Percentiles rank a stretch among this genome's conserved stretches.
These are phyloP conservation scores for Pholiota adiposa DNA, from an alignment of 1,284 basidiomycete genomes.

Conservation along the genomic window DNA sequence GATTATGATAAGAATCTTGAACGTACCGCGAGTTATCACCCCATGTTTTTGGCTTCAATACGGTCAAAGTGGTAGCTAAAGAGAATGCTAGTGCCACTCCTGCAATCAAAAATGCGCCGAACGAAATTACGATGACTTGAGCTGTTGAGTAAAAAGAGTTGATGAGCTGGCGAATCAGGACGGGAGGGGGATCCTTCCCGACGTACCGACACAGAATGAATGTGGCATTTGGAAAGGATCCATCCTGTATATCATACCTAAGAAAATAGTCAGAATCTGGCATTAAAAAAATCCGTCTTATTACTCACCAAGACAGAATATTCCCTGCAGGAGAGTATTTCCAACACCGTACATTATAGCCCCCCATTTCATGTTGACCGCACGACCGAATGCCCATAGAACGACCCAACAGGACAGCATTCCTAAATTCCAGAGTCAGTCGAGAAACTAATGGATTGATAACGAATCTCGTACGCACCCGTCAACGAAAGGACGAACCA, in stretches of 20 bases:
- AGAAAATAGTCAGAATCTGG: background rate
- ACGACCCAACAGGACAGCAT: slow-evolving; percentile 51
- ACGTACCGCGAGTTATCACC: slow-evolving; percentile 34
- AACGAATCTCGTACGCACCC: slow-evolving; percentile 30
- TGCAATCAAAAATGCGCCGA: slow-evolving; percentile 52
- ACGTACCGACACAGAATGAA: slow-evolving; percentile 58
- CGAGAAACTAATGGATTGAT: background rate
- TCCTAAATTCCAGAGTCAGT: slow-evolving; percentile 36
- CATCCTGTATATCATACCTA: slow-evolving; percentile 69
- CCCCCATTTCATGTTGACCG: slow-evolving; percentile 45
- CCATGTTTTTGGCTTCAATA: slow-evolving; percentile 51
- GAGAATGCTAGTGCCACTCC: slow-evolving; percentile 56
- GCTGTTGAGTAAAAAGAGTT: slow-evolving; percentile 32
- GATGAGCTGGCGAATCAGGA: background rate
- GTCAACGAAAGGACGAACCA: slow-evolving; percentile 46
- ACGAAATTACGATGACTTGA: slow-evolving; percentile 51
- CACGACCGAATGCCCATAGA: slow-evolving; percentile 46
- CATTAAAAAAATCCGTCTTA: background rate
- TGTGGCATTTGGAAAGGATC: slow-evolving; percentile 59
- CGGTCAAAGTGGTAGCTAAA: slow-evolving; percentile 48
- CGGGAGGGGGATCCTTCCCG: background rate
- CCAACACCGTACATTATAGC: slow-evolving; percentile 49
- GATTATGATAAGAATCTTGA: background rate
- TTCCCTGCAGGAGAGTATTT: slow-evolving; percentile 50
- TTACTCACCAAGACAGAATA: slow-evolving; percentile 47